phyloP scores from a whole-genome alignment of 306 rosid genomes.

The Fagus sylvatica region DNA sequence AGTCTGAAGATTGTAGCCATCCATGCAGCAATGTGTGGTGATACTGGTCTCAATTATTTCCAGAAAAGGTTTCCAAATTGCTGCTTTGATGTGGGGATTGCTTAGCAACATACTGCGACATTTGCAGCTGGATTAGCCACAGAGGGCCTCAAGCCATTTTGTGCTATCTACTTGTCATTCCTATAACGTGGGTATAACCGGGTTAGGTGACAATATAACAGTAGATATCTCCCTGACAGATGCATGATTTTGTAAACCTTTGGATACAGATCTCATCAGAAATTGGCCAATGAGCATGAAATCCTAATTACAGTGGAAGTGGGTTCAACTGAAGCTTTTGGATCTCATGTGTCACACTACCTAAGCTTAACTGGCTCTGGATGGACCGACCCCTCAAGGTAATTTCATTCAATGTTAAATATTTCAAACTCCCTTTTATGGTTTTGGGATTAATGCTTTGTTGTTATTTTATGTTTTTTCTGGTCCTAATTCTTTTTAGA shows the following conservation, averaged over 20 bases:
- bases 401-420: constrained; percentile 21
- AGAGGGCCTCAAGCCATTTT: constrained; percentile 95
- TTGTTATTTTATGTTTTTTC: neutral
- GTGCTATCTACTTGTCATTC: constrained; percentile 84
- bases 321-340: constrained; percentile 90
- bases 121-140: constrained; percentile 98
- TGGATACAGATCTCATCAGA: constrained; percentile 68
- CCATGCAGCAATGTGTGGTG: constrained; percentile 98
- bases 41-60: constrained; percentile 88
- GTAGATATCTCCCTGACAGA: constrained; percentile 61
- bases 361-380: constrained; percentile 71
- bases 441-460: neutral
- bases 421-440: neutral
- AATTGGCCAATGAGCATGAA: constrained; percentile 76
- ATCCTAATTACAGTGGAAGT: constrained; percentile 79
- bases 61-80: constrained; percentile 82
- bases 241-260: constrained; percentile 93
- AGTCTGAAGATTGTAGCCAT: constrained; percentile 70
- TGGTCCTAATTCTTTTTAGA: constrained; percentile 4
- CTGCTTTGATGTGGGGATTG: constrained; percentile 90
- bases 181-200: constrained; percentile 94
- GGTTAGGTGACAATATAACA: constrained; percentile 37
- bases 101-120: constrained; percentile 92
- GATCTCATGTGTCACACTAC: constrained; percentile 81
- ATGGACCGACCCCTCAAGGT: constrained; percentile 78